Evolutionary conservation across 129 eudicot genomes (phyloP).

Genomic region (Helianthus annuus): DNA sequence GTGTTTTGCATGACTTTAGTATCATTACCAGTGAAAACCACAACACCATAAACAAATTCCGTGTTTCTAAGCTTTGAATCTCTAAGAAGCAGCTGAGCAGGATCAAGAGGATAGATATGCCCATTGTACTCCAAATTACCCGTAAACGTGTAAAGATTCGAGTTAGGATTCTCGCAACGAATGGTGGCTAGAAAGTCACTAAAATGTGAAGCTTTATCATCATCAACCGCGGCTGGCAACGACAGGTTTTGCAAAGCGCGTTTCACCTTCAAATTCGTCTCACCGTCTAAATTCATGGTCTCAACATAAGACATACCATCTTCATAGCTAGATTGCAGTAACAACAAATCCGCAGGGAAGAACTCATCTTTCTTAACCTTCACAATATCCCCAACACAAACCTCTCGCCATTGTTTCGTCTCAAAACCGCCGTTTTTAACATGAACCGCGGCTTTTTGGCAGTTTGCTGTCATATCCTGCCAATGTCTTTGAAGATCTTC

Average conservation of each 20-base stretch:
- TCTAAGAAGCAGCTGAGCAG: slow-evolving; percentile 61
- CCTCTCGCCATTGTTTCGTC: slow-evolving; percentile 49
- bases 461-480: slow-evolving; percentile 61
- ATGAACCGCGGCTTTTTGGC: slow-evolving; percentile 46
- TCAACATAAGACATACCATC: slow-evolving; percentile 87
- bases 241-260: slow-evolving; percentile 51
- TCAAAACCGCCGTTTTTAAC: slow-evolving; percentile 45
- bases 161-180: slow-evolving; percentile 62
- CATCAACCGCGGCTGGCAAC: slow-evolving; percentile 36
- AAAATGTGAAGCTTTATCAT: slow-evolving; percentile 31
- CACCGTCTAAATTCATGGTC: slow-evolving; percentile 86
- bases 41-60: slow-evolving; percentile 58
- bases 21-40: slow-evolving; percentile 68
- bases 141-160: slow-evolving; percentile 68
- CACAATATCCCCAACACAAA: slow-evolving; percentile 67
- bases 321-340: slow-evolving; percentile 65
- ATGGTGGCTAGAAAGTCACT: slow-evolving; percentile 42
- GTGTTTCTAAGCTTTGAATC: slow-evolving; percentile 84
- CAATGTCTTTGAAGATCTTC: slow-evolving; percentile 65
- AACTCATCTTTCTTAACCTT: slow-evolving; percentile 58
- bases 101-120: slow-evolving; percentile 40
- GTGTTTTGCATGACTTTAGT: slow-evolving; percentile 74
- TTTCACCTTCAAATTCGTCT: slow-evolving; percentile 71
- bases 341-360: slow-evolving; percentile 72
- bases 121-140: slow-evolving; percentile 57